A percentile compares a stretch with the other conserved stretches of the same genome.
phyloP scores from a whole-genome alignment of 208 protist genomes.

The Acanthamoeba rhysodes region DNA sequence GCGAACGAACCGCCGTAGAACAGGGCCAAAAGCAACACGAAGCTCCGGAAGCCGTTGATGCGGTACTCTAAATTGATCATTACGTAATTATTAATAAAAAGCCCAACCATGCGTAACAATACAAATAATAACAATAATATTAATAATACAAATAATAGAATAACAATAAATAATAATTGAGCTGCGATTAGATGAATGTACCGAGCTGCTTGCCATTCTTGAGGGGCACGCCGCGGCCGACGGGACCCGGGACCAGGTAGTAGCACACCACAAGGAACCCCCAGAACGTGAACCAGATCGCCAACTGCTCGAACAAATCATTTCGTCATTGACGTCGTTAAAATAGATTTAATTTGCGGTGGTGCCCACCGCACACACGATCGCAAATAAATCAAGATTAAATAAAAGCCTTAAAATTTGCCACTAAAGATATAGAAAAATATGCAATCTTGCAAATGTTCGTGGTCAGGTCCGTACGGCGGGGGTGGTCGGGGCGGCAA shows the following conservation, averaged over 20 bases:
- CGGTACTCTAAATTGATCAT: too few relatives aligned
- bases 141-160: too few relatives aligned
- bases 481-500: background rate
- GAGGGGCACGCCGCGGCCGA: background rate
- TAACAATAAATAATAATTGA: too few relatives aligned
- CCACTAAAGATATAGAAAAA: too few relatives aligned
- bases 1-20: constrained; percentile 51
- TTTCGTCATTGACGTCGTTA: too few relatives aligned
- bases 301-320: background rate
- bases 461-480: background rate
- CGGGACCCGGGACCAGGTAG: constrained; percentile 25
- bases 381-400: too few relatives aligned
- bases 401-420: too few relatives aligned
- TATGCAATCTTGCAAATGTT: too few relatives aligned
- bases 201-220: constrained; percentile 32
- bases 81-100: too few relatives aligned
- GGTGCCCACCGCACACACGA: too few relatives aligned
- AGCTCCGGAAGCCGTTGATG: constrained; percentile 38
- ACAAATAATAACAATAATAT: background rate
- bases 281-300: constrained; percentile 34
- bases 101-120: too few relatives aligned
- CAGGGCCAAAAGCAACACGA: constrained; percentile 32
- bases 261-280: constrained; percentile 38
- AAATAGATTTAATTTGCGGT: too few relatives aligned
- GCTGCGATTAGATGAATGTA: background rate